Conservation (phyloP, 176 grass and related monocot genomes). For the Aegilops speltoides region DNA sequence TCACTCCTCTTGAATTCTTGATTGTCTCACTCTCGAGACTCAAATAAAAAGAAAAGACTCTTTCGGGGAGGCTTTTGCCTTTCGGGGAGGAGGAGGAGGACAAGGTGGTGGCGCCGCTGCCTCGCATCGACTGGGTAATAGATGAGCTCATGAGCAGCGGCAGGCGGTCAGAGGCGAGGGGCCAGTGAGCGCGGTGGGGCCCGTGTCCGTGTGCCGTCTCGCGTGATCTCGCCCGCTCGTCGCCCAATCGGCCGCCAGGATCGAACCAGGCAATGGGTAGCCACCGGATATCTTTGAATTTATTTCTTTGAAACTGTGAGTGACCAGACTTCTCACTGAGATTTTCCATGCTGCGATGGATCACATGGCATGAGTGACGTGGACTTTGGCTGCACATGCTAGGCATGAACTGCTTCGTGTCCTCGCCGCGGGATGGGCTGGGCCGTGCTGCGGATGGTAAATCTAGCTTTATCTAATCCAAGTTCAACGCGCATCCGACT, state of each 20-base stretch:
- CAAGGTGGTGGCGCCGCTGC: background rate
- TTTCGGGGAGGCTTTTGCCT: constrained; percentile 32
- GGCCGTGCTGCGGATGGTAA: background rate
- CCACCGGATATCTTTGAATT: background rate
- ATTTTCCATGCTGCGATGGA: background rate
- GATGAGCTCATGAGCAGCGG: constrained; percentile 19
- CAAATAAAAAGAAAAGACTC: constrained; percentile 31
- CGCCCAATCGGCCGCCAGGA: background rate
- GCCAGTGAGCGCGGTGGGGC: background rate
- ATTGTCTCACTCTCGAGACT: background rate
- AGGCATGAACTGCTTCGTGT: background rate
- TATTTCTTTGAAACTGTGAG: background rate
- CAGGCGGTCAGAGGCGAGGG: background rate
- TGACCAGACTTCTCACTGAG: background rate
- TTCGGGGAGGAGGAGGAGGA: constrained; percentile 23
- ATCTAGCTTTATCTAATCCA: background rate
- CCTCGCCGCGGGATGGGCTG: background rate
- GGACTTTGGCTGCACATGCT: background rate
- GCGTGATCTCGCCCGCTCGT: constrained; percentile 9
- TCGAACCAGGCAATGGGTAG: background rate
- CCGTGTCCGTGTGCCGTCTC: background rate
- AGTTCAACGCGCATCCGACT: background rate
- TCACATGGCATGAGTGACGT: background rate
- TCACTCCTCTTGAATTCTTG: background rate
- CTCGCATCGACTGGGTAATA: constrained; percentile 22